Evolutionary conservation across 345 rosid species (phyloP).

Genomic region (Noccaea bulbosa): DNA sequence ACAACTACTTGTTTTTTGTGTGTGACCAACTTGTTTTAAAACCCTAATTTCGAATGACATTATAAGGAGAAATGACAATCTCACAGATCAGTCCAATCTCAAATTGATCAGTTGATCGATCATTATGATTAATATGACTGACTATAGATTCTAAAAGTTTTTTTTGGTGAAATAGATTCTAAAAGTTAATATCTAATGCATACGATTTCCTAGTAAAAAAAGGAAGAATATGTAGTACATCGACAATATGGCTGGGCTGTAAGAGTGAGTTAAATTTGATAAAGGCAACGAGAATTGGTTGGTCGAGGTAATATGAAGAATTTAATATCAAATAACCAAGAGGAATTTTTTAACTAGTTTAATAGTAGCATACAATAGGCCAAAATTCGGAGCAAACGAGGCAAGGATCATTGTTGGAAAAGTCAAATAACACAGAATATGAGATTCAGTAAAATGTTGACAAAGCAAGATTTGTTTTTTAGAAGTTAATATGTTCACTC

Average conservation of each 20-base stretch:
- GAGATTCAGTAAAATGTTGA: background rate
- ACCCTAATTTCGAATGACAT: background rate
- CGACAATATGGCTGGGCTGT: background rate
- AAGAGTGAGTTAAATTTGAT: background rate
- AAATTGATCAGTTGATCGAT: background rate
- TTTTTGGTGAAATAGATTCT: too few species aligned
- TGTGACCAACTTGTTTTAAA: background rate
- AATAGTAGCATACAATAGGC: conserved; percentile 13
- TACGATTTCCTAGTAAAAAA: too few species aligned
- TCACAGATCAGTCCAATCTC: background rate
- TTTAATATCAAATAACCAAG: conserved; percentile 15
- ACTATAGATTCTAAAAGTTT: too few species aligned
- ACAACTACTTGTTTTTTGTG: background rate
- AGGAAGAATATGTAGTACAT: too few species aligned
- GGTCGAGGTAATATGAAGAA: conserved; percentile 5
- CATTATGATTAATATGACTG: background rate
- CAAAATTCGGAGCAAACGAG: conserved; percentile 28
- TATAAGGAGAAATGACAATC: background rate
- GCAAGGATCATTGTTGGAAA: conserved; percentile 19
- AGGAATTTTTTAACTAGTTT: background rate
- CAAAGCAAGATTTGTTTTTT: background rate
- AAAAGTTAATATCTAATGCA: too few species aligned
- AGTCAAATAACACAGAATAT: conserved; percentile 18
- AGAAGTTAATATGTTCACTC: too few species aligned
- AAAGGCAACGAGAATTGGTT: conserved; percentile 8